Base-by-base conservation (phyloP, 345 rosid genomes). In the Acer negundo region DNA sequence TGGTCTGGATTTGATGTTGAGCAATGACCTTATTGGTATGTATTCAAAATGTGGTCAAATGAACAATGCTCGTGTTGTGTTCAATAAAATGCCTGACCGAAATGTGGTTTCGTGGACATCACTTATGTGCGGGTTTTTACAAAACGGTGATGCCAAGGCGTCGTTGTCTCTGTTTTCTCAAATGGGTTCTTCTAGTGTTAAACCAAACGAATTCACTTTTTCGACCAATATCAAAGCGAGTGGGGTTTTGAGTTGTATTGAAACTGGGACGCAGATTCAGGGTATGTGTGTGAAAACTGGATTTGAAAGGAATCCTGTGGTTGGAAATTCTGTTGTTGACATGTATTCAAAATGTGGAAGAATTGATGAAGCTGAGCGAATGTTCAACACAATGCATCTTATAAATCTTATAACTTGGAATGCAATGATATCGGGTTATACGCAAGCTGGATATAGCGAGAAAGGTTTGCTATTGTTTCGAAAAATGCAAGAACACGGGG, bases 81-180 rank as follows among this genome's bases (percentile, higher is more conserved):
- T 93, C 76, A 91, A 93, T 67, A 84, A 56, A 84, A 90, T 93
- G 97, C 80, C 69, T 46, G 84, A 81, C 40, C 87, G 90, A 85
- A 93, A 93, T 23, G 89, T 89, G 81, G 93, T 91, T 87, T 89
- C 95, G 31, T 91, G 95, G 97, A 92, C 98, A 1, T 85, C 95
- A 59, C 97, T 94, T 53, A 91, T 91, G 95, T 86, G 93, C 22
- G 98, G 94, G 46, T 80, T 82, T 78, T 79, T 94, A 49, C 85
- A 73, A 31, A 82, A 77, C 11, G 90, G 90, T 11, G 73, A 83
- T 58, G 86, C 89, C 17, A 75, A 67, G 16, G 82, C 49, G 62
- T 86, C 92, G 0, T 80, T 92, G n/a, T 78, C 70, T 62, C 81
- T 90, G 0, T 85, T 91, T 72, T 62, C 74, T 40, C 81, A 79